Conservation (phyloP, 148 eudicot species). For the Rhododendron ovatum region DNA sequence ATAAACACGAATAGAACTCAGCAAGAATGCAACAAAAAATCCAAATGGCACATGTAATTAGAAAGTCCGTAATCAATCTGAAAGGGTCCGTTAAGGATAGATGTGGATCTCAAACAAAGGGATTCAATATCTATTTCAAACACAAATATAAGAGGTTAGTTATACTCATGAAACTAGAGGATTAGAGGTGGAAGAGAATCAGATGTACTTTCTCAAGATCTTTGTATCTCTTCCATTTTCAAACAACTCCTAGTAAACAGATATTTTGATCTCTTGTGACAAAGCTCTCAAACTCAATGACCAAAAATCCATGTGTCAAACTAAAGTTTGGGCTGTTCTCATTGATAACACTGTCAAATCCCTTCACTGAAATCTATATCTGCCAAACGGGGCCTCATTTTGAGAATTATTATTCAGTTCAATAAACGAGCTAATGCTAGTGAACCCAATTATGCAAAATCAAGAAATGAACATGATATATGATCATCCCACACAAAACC, state of each 20-base stretch:
- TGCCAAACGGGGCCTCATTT: background rate
- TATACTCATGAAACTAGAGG: background rate
- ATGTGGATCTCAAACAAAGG: background rate
- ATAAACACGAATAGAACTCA: background rate
- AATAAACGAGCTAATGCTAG: constrained; percentile 2
- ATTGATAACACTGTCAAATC: background rate
- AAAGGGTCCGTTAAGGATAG: background rate
- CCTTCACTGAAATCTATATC: background rate
- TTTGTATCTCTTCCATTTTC: background rate
- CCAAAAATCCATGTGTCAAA: background rate
- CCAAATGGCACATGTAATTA: background rate
- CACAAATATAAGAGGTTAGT: background rate
- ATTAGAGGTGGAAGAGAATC: background rate
- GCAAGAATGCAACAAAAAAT: constrained; percentile 8
- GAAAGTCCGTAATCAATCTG: background rate
- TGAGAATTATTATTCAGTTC: constrained; percentile 6
- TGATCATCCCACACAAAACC: background rate
- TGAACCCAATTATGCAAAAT: constrained; percentile 1
- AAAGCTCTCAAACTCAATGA: background rate
- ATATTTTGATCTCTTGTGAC: background rate
- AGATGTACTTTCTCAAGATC: background rate
- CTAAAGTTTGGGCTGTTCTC: background rate
- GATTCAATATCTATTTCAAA: background rate
- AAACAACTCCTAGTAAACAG: background rate
- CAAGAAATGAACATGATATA: background rate